Percentiles rank a stretch among this genome's conserved stretches.
Conservation (phyloP, 2,329 filamentous ascomycete species). For the Exophiala sideris region DNA sequence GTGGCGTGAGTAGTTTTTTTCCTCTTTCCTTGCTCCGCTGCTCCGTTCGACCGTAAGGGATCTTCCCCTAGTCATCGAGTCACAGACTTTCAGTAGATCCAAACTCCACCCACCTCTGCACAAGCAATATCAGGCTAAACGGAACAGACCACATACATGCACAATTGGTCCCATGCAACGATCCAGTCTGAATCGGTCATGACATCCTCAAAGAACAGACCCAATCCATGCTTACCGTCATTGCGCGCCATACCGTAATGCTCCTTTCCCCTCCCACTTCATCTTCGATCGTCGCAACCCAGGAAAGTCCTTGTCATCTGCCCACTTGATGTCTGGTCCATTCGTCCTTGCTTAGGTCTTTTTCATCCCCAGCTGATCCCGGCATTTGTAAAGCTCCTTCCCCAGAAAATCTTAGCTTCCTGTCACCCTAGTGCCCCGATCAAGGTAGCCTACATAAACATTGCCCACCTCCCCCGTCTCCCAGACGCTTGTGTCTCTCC, state of each 20-base stretch:
- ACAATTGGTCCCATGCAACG: background rate
- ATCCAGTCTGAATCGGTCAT: background rate
- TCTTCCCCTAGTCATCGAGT: conserved; percentile 7
- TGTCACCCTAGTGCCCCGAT: background rate
- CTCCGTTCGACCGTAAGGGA: conserved; percentile 7
- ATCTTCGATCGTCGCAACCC: background rate
- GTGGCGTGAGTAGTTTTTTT: background rate
- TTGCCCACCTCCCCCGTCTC: background rate
- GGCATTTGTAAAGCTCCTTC: conserved; percentile 1
- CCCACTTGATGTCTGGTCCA: conserved; percentile 2
- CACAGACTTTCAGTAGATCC: background rate
- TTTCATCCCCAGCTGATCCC: conserved; percentile 4
- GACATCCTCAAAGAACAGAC: background rate
- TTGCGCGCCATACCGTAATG: background rate
- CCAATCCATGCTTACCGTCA: conserved; percentile 1
- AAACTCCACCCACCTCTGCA: background rate
- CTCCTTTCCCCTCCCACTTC: background rate
- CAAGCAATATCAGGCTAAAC: background rate
- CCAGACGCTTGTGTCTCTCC: background rate
- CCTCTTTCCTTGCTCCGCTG: background rate
- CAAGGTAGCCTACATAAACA: conserved; percentile 15
- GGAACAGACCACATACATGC: background rate
- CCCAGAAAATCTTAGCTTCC: conserved; percentile 3
- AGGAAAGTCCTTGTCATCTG: conserved; percentile 6
- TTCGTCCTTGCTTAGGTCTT: background rate